Base-by-base conservation (phyloP, 352 stramenopile species). In the Phytophthora capsici region DNA sequence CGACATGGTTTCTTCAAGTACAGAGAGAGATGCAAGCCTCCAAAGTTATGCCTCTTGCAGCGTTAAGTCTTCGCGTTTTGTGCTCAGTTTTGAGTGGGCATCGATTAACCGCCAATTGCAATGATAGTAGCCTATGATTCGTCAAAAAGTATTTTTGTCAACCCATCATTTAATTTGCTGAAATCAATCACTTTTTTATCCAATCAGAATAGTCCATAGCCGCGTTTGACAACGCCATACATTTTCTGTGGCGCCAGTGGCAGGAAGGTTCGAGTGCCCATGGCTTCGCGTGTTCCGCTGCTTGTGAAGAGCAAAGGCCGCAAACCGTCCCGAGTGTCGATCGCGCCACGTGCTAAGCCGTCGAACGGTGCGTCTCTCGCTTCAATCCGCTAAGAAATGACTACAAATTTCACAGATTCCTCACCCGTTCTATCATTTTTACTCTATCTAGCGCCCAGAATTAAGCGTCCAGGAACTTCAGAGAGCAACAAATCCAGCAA, bases 221-320 rank as follows among this genome's bases (percentile, higher is more conserved):
- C 6, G 47, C 49, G 23, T 56, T 65, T 59, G 56, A 70, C 62
- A 58, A 54, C 41, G 53, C 65, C 65, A 69, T 76, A 69, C 62
- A 66, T 73, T 69, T 58, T 55, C 56, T 49, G 28, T 34, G 19
- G 22, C 30, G 30, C 37, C 50, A 59, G 66, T 66, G 52, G 40
- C 55, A 47, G 17, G 20, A 41, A 20, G 32, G 30, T 37, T 32
- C 20, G n/a, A 20, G 43, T 6, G 67, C 57, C 28, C 40, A 86
- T 86, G 78, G 73, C 78, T 23, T 90, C 82, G 48, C 86, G 86
- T 26, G 86, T 95, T 45, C 86, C 86, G 64, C 76, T 95, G 53
- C 66, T 95, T 36, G 70, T 90, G 10, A 87, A 87, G 58, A 86
- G 79, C 66, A 90, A 90, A 49, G 62, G 73, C 43, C 80, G 84